These are phyloP conservation scores for Nicotiana obtusifolia DNA, from an alignment of 257 asterid genomes.

Conservation along the genomic window DNA sequence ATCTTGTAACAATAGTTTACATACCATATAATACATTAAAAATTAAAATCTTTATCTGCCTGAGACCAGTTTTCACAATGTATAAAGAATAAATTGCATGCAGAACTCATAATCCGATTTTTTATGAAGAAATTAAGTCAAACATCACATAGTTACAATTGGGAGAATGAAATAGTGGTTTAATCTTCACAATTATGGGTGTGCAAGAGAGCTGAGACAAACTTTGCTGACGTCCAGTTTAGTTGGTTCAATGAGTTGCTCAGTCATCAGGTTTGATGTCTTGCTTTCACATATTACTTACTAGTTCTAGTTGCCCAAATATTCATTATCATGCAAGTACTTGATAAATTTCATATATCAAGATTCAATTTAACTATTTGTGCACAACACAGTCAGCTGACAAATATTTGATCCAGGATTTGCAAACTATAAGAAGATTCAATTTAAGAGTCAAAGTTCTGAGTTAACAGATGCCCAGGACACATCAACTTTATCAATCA, in stretches of 20 bases:
- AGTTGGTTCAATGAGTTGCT: neutral
- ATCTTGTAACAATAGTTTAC: neutral
- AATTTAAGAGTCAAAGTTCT: neutral
- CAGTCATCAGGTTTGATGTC: conserved; percentile 8
- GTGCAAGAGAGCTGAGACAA: too few species aligned
- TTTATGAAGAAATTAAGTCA: neutral
- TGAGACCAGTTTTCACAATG: neutral
- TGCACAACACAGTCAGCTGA: neutral
- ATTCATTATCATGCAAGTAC: neutral
- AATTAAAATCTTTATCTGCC: neutral
- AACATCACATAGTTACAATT: neutral
- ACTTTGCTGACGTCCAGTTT: neutral
- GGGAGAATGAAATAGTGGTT: neutral
- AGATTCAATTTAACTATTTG: neutral
- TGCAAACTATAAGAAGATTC: neutral
- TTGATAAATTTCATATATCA: neutral
- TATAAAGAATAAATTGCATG: neutral
- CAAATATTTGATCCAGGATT: neutral
- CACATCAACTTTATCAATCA: neutral
- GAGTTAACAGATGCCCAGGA: neutral
- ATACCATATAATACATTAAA: neutral
- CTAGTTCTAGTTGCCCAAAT: neutral
- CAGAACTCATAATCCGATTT: neutral
- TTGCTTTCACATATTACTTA: neutral
- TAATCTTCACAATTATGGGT: neutral